phyloP scores from a whole-genome alignment of 1,284 basidiomycete genomes.

The Exobasidium cylindrosporum region DNA sequence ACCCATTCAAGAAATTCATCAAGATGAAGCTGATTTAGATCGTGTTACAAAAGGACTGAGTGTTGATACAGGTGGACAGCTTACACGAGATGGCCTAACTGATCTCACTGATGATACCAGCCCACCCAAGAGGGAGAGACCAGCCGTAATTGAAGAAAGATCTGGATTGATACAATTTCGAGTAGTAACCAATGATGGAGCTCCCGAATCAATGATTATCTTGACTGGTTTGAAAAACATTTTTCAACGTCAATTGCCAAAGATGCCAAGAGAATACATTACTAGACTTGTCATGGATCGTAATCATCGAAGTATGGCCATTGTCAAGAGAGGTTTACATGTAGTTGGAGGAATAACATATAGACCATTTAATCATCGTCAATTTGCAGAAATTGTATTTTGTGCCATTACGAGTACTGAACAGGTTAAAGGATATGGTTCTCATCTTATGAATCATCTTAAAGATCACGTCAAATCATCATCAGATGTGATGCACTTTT shows the following conservation, averaged over 20 bases:
- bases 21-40: conserved; percentile 30
- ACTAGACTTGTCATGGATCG: conserved; percentile 89
- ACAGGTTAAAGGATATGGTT: conserved; percentile 98
- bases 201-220: conserved; percentile 69
- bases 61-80: conserved; percentile 15
- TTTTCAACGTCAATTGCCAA: conserved; percentile 95
- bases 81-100: conserved; percentile 8
- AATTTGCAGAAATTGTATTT: conserved; percentile 98
- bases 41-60: conserved; percentile 23
- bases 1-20: conserved; percentile 22
- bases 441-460: conserved; percentile 98
- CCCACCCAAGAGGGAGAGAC: conserved; percentile 52
- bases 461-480: conserved; percentile 85
- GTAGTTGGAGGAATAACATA: conserved; percentile 98
- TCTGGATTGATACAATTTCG: conserved; percentile 79
- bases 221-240: conserved; percentile 92
- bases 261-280: conserved; percentile 99
- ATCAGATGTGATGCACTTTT: conserved; percentile 82
- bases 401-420: conserved; percentile 95
- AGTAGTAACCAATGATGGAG: conserved; percentile 78
- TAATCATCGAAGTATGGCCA: conserved; percentile 87
- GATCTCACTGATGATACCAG: conserved; percentile 17
- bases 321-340: conserved; percentile 90
- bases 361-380: conserved; percentile 87
- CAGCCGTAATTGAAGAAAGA: conserved; percentile 76